These are phyloP conservation scores for Mycena alexandri DNA, from an alignment of 768 basidiomycete genomes.

Conservation along the genomic window DNA sequence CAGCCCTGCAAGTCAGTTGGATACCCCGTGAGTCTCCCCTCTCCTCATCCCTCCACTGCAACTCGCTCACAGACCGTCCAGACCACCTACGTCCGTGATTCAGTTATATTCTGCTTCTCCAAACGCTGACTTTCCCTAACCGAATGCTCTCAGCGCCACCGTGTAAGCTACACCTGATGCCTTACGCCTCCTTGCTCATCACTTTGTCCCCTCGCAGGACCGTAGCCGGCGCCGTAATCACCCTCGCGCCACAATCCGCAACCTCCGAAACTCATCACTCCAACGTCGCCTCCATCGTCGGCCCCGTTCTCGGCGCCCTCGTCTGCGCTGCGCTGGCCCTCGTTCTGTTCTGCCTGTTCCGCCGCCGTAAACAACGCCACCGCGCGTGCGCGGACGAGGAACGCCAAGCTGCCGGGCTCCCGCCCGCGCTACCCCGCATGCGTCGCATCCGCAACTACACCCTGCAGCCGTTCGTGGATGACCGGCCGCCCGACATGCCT, in stretches of 20 bases:
- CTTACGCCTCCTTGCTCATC: background rate
- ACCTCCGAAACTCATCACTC: conserved; percentile 14
- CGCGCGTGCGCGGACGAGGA: conserved; percentile 26
- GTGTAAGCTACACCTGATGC: background rate
- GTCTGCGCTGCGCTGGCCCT: conserved; percentile 32
- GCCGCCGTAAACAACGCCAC: conserved; percentile 35
- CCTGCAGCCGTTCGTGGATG: conserved; percentile 34
- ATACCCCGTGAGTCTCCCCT: conserved; percentile 3
- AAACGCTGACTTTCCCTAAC: background rate
- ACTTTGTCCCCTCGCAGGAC: background rate
- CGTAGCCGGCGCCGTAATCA: background rate
- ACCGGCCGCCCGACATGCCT: conserved; percentile 14
- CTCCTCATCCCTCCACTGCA: background rate
- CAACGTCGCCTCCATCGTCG: conserved; percentile 46
- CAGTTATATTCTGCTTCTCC: background rate
- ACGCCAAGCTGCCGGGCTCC: conserved; percentile 27
- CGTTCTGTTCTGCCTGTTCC: conserved; percentile 37
- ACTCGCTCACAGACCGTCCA: background rate
- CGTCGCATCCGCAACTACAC: conserved; percentile 25
- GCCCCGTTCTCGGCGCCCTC: conserved; percentile 45
- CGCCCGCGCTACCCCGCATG: conserved; percentile 18
- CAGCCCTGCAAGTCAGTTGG: background rate
- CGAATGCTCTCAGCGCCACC: background rate
- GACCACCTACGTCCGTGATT: conserved; percentile 5
- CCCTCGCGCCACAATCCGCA: conserved; percentile 4